Evolutionary conservation across 306 rosid species (phyloP).

Genomic region (Cucumis melo): DNA sequence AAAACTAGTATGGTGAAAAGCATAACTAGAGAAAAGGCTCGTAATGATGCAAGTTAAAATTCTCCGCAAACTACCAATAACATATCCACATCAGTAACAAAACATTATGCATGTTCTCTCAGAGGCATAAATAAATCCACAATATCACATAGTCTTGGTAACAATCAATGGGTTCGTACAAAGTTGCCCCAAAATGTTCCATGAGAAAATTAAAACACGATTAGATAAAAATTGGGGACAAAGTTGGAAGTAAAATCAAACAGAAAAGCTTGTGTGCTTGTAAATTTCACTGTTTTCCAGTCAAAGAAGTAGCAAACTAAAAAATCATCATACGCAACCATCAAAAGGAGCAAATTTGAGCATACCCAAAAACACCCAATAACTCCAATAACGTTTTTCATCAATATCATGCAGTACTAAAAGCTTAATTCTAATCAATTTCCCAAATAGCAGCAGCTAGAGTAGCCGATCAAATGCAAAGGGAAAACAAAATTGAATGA

Average conservation of each 20-base stretch:
- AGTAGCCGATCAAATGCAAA: constrained; percentile 9
- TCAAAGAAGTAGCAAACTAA: constrained; percentile 22
- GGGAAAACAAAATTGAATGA: neutral
- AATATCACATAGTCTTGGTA: no score
- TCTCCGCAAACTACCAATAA: neutral
- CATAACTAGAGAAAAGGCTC: neutral
- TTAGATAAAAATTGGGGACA: neutral
- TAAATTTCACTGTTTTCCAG: constrained; percentile 10
- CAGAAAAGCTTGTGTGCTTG: neutral
- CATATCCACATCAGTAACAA: neutral
- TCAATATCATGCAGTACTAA: constrained; percentile 2
- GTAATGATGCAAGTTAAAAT: neutral
- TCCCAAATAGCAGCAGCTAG: constrained; percentile 16
- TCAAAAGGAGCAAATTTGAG: constrained; percentile 5
- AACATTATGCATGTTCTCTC: neutral
- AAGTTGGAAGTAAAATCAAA: neutral
- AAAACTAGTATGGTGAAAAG: neutral
- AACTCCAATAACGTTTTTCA: constrained; percentile 11
- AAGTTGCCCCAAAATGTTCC: neutral
- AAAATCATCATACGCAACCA: constrained; percentile 8
- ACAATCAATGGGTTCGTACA: neutral
- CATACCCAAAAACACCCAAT: constrained; percentile 20
- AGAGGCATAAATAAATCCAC: neutral
- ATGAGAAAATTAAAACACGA: neutral
- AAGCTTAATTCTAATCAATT: constrained; percentile 8